phyloP scores from a whole-genome alignment of 1,284 basidiomycete species.

The Apiotrichum montevideense region DNA sequence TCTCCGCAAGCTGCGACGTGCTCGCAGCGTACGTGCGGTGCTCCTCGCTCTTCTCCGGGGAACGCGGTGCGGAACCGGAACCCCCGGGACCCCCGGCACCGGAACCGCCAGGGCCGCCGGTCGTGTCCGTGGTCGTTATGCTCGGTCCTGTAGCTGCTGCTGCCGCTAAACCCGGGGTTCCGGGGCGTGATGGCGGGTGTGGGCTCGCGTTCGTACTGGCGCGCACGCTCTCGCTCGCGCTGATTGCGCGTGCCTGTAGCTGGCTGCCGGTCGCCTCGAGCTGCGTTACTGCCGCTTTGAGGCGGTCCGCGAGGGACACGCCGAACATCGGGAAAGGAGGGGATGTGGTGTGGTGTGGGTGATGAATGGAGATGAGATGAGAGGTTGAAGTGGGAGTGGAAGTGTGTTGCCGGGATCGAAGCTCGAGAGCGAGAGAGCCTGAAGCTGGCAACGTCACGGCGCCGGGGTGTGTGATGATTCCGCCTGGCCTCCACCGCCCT shows the following conservation, averaged over 20 bases:
- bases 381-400: no score
- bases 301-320: slow-evolving; percentile 32
- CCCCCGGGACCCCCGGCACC: background rate
- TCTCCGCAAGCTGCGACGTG: slow-evolving; percentile 30
- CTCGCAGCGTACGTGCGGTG: background rate
- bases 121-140: background rate
- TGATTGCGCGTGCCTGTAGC: slow-evolving; percentile 32
- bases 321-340: slow-evolving; percentile 25
- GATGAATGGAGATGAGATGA: background rate
- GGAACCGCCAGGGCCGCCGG: background rate
- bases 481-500: no score
- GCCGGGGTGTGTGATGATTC: no score
- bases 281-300: slow-evolving; percentile 40
- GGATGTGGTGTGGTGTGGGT: background rate
- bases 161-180: background rate
- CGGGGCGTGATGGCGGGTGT: background rate
- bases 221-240: background rate
- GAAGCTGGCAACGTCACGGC: no score
- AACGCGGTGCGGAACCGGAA: background rate
- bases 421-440: background rate
- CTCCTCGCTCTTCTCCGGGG: background rate
- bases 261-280: slow-evolving; percentile 31
- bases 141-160: no score
- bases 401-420: background rate
- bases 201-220: background rate